Conservation (phyloP, 768 basidiomycete species). For the Serendipita vermifera region DNA sequence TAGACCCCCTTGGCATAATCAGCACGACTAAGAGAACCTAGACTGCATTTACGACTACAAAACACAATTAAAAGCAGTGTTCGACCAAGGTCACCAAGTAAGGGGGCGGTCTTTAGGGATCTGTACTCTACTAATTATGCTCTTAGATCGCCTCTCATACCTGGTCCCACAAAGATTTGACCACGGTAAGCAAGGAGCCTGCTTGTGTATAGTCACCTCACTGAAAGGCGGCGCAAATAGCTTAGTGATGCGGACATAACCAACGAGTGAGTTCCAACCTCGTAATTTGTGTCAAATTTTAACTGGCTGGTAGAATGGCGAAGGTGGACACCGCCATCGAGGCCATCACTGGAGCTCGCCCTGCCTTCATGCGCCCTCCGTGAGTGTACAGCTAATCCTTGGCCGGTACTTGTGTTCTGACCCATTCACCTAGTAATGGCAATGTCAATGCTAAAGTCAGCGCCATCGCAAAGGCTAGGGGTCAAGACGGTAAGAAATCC, state of each 20-base stretch:
- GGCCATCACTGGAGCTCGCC: constrained; percentile 8
- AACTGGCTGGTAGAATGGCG: background rate
- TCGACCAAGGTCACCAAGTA: constrained; percentile 7
- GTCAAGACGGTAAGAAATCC: constrained; percentile 11
- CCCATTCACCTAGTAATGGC: no score
- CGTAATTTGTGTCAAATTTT: no score
- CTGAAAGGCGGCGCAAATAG: background rate
- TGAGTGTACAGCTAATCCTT: background rate
- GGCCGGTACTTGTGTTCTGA: background rate
- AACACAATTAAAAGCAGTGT: no score
- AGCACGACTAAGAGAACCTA: background rate
- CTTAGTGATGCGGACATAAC: background rate
- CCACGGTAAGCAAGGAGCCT: background rate
- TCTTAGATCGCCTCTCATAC: constrained; percentile 12
- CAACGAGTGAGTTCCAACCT: background rate
- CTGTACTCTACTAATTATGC: background rate
- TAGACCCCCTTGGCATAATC: background rate
- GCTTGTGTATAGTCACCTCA: background rate
- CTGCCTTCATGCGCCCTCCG: constrained; percentile 10
- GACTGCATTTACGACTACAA: no score
- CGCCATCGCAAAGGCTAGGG: background rate
- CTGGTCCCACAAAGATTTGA: constrained; percentile 10
- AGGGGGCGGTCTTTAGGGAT: background rate
- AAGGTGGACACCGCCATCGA: constrained; percentile 9
- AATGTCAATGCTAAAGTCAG: constrained; percentile 9